phyloP scores from a whole-genome alignment of 2,329 filamentous ascomycete genomes.

The Endoconidiophora laricicola region DNA sequence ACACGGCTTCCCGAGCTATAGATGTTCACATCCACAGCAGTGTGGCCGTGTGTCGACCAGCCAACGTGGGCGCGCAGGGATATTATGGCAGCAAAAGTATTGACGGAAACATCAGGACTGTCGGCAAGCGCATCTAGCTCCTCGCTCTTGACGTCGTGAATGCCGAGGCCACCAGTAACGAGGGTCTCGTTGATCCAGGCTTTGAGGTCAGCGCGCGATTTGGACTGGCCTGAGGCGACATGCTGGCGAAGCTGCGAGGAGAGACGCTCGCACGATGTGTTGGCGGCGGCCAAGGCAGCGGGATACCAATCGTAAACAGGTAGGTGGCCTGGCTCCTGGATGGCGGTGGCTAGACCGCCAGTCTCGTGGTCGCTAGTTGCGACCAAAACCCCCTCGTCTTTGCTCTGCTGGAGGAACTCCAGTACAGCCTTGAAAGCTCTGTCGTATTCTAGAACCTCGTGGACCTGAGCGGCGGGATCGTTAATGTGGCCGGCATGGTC shows the following conservation, averaged over 20 bases:
- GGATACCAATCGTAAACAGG: conserved; percentile 66
- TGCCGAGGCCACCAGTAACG: conserved; percentile 55
- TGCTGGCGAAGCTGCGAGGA: conserved; percentile 44
- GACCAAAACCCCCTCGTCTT: conserved; percentile 64
- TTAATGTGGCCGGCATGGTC: conserved; percentile 86
- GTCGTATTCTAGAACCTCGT: conserved; percentile 93
- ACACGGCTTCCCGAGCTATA: conserved; percentile 60
- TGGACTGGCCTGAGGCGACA: conserved; percentile 25
- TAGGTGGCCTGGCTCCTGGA: conserved; percentile 40
- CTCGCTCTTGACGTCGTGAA: conserved; percentile 51
- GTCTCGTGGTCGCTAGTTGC: conserved; percentile 94
- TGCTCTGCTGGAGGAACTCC: conserved; percentile 63
- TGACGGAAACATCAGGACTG: conserved; percentile 34
- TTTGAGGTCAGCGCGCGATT: conserved; percentile 28
- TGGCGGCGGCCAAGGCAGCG: conserved; percentile 54
- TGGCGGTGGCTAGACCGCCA: conserved; percentile 67
- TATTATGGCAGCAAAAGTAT: conserved; percentile 66
- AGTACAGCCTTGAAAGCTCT: conserved; percentile 66
- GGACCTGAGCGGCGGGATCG: conserved; percentile 68
- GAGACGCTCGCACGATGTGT: conserved; percentile 61
- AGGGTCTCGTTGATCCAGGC: conserved; percentile 53
- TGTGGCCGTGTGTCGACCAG: conserved; percentile 89
- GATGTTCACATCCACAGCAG: conserved; percentile 88
- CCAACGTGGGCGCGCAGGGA: conserved; percentile 77
- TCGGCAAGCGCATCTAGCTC: conserved; percentile 55